Conservation (phyloP, 345 rosid species). For the Psidium friedrichsthalianum region DNA sequence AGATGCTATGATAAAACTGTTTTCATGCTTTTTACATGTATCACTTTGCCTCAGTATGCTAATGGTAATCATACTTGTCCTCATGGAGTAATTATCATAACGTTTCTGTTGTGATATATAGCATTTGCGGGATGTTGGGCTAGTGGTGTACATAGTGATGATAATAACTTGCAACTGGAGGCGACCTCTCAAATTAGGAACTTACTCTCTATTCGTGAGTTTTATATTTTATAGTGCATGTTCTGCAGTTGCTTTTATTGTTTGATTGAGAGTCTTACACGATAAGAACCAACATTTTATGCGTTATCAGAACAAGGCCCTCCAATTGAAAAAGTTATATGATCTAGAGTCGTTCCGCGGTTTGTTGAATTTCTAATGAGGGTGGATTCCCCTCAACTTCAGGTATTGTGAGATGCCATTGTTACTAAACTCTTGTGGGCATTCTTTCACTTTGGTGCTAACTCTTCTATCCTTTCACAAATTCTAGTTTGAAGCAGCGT, state of each 20-base stretch:
- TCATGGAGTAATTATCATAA: background rate
- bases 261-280: background rate
- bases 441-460: background rate
- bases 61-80: background rate
- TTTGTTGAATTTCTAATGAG: slow-evolving; percentile 76
- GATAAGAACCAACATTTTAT: background rate
- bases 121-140: too few relatives aligned
- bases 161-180: slow-evolving; percentile 55
- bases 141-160: slow-evolving; percentile 55
- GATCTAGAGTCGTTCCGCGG: slow-evolving; percentile 69
- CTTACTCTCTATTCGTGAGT: slow-evolving; percentile 64
- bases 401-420: slow-evolving; percentile 24
- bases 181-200: slow-evolving; percentile 75
- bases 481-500: slow-evolving; percentile 73
- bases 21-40: background rate
- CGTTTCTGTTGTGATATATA: background rate
- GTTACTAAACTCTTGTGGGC: background rate
- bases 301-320: slow-evolving; percentile 56
- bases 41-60: background rate
- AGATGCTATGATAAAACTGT: background rate
- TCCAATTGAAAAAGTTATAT: slow-evolving; percentile 79
- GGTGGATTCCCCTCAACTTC: slow-evolving; percentile 80
- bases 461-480: background rate
- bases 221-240: background rate
- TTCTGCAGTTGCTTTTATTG: background rate